phyloP scores from a whole-genome alignment of 768 basidiomycete species.

The Suillus clintonianus region DNA sequence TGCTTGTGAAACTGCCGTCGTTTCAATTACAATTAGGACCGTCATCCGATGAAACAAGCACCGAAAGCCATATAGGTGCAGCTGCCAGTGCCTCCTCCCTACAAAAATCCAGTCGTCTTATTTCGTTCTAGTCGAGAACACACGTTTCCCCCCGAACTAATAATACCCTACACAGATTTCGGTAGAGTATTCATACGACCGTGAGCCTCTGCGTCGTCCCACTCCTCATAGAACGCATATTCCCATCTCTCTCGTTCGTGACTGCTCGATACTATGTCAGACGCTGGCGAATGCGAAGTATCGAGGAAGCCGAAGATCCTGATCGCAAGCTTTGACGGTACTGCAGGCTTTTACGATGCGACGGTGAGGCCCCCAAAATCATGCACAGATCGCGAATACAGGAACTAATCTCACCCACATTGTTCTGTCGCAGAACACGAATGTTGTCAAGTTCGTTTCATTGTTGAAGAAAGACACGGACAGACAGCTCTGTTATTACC shows the following conservation, averaged over 20 bases:
- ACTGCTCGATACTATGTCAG: constrained; percentile 17
- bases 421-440: constrained; percentile 51
- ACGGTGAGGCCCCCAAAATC: constrained; percentile 35
- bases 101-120: background rate
- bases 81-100: background rate
- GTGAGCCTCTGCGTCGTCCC: background rate
- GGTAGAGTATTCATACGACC: background rate
- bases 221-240: background rate
- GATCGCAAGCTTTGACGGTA: constrained; percentile 74
- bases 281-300: constrained; percentile 1
- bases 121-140: background rate
- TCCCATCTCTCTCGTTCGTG: too few species aligned
- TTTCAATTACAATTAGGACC: background rate
- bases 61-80: background rate
- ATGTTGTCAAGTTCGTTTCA: constrained; percentile 69
- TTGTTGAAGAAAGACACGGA: constrained; percentile 64
- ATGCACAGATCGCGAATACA: background rate
- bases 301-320: constrained; percentile 42
- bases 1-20: background rate
- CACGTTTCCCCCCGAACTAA: background rate
- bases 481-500: constrained; percentile 69
- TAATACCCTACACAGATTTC: background rate
- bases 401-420: background rate
- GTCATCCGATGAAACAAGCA: background rate
- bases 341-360: constrained; percentile 50